Percentiles rank a stretch among this genome's conserved stretches.
Conservation (phyloP, 768 basidiomycete genomes). For the Lactifluus subvellereus region DNA sequence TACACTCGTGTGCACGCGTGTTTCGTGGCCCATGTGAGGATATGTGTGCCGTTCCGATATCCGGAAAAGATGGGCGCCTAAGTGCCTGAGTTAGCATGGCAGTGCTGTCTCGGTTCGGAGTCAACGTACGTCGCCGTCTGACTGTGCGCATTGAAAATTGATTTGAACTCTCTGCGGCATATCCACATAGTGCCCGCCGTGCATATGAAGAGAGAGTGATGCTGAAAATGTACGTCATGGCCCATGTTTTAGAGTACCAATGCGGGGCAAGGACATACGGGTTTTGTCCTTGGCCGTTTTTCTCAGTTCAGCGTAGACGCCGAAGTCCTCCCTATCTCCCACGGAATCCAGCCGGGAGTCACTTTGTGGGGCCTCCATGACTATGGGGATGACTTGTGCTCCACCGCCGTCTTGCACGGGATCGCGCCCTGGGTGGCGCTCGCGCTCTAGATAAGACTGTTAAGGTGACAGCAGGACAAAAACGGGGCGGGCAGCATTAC, state of each 20-base stretch:
- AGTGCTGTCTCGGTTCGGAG: neutral
- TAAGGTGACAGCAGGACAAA: neutral
- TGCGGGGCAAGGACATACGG: slow-evolving; percentile 1
- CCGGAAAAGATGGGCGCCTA: slow-evolving; percentile 18
- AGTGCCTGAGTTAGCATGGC: neutral
- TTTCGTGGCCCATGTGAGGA: slow-evolving; percentile 29
- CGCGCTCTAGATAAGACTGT: slow-evolving; percentile 7
- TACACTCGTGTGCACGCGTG: slow-evolving; percentile 27
- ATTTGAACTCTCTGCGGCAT: slow-evolving; percentile 27
- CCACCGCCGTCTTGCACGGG: neutral
- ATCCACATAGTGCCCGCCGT: slow-evolving; percentile 30
- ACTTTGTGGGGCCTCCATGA: slow-evolving; percentile 1
- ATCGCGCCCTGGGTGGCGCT: slow-evolving; percentile 8
- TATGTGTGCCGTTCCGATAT: slow-evolving; percentile 29
- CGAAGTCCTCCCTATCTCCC: slow-evolving; percentile 9
- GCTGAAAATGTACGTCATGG: slow-evolving; percentile 17
- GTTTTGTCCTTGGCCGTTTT: neutral
- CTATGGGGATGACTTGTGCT: slow-evolving; percentile 7
- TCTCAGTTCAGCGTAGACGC: slow-evolving; percentile 10
- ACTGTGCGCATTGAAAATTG: slow-evolving; percentile 28
- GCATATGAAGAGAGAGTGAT: slow-evolving; percentile 26
- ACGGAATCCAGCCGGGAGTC: neutral
- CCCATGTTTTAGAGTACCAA: neutral
- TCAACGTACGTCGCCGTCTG: slow-evolving; percentile 28
- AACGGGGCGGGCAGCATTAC: neutral